A percentile compares a stretch with the other conserved stretches of the same genome.
phyloP scores from a whole-genome alignment of 2,329 filamentous ascomycete genomes.

The Nakataea oryzae region DNA sequence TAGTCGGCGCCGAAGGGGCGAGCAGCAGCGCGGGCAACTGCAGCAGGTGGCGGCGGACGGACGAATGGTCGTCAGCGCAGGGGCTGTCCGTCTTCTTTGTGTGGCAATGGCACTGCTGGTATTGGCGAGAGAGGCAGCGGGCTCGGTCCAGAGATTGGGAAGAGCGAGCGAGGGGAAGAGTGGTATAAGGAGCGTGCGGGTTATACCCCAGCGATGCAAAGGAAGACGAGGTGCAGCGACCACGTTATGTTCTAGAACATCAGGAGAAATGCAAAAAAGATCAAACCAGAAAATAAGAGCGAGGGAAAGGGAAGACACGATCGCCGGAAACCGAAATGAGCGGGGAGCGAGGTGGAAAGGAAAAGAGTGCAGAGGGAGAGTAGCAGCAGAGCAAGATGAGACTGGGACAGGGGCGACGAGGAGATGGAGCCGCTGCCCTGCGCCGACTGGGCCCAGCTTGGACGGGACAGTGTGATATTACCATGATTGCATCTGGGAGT shows the following conservation, averaged over 20 bases:
- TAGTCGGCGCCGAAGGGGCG: not conserved
- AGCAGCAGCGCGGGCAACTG: not conserved
- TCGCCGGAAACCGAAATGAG: not conserved
- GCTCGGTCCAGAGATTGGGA: not conserved
- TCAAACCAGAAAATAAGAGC: slow-evolving; percentile 6
- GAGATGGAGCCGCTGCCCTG: not conserved
- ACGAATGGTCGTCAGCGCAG: not conserved
- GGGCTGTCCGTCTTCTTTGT: not conserved
- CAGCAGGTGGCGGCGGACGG: not conserved
- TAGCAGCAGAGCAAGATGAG: not conserved
- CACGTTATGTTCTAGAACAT: slow-evolving; percentile 2
- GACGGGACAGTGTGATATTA: not conserved
- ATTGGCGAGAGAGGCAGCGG: not conserved
- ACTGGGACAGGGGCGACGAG: not conserved
- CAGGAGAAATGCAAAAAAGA: slow-evolving; percentile 5
- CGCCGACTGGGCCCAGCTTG: not conserved
- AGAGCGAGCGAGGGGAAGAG: not conserved
- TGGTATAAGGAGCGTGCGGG: not conserved
- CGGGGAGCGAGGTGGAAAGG: not conserved
- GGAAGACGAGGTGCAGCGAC: not conserved
- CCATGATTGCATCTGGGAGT: not conserved
- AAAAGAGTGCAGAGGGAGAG: not conserved
- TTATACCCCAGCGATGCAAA: not conserved
- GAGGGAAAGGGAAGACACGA: slow-evolving; percentile 1
- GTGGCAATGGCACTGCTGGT: too few species aligned